These are phyloP conservation scores for Apiospora malaysiana DNA, from an alignment of 2,329 filamentous ascomycete species.

Conservation along the genomic window DNA sequence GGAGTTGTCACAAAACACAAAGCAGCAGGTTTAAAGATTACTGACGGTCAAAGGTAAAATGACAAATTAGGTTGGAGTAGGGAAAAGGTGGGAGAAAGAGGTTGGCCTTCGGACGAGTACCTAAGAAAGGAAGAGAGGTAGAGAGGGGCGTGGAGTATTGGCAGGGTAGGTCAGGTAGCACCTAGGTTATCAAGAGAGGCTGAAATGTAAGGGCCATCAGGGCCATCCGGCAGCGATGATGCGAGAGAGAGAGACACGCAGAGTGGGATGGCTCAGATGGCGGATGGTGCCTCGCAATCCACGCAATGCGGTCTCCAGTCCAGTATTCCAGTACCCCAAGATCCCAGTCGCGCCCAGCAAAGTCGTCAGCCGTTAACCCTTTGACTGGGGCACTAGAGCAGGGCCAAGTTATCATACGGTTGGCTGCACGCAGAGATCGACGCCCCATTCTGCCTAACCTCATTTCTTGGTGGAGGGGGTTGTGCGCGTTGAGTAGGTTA, in stretches of 20 bases:
- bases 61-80: neutral
- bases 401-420: conserved; percentile 12
- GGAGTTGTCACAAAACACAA: neutral
- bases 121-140: conserved; percentile 14
- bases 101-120: conserved; percentile 10
- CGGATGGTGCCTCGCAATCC: conserved; percentile 1
- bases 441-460: conserved; percentile 16
- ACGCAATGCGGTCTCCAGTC: neutral
- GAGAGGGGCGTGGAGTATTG: neutral
- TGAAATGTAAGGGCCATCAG: conserved; percentile 19
- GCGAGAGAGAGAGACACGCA: neutral
- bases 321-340: no score
- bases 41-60: neutral
- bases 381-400: conserved; percentile 9
- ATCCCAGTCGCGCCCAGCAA: neutral
- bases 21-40: neutral
- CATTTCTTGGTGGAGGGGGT: neutral
- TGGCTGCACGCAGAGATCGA: conserved; percentile 13
- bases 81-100: conserved; percentile 5
- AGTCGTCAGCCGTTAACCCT: conserved; percentile 8
- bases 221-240: conserved; percentile 14
- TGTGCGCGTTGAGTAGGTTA: neutral
- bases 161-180: conserved; percentile 1
- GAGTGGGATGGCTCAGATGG: conserved; percentile 16
- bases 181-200: conserved; percentile 2